Base-by-base conservation (phyloP, 305 asterid species). In the Caryopteris hybrid region DNA sequence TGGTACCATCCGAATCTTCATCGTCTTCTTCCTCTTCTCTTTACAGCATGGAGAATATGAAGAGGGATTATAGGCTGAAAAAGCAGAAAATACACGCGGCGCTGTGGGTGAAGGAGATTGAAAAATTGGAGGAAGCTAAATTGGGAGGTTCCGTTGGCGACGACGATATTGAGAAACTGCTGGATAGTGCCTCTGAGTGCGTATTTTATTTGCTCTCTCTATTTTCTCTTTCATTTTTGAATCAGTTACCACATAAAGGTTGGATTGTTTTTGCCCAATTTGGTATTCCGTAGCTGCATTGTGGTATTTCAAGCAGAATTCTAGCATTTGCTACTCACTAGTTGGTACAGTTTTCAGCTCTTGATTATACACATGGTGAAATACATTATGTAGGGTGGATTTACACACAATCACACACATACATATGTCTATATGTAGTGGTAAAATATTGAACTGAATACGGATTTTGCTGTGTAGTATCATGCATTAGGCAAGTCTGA, bases 41-140 rank as follows among this genome's bases (percentile, higher is more conserved):
- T 36, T 88, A 85, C 57, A 85, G 83, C 68, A 79, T 92, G 90
- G 90, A 88, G 75, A 88, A 80, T 79, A 76, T 88, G 12, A 90
- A 90, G 88, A 80, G 70, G 72, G 98, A 92, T 74, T 92, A 92
- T 61, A 79, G 96, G 36, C 61, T 85, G 84, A 86, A 81, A 82
- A 92, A 92, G 83, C 98, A 90, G 83, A 86, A 79, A 61, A 71
- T 92, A 42, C 97, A 92, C 78, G 90, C 97, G 10, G 85, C 87
- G 42, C 87, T 92, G 25, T 90, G 98, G 98, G 83, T 76, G 75
- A 88, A 90, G 79, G 97, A 86, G 84, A 88, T 92, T 83, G 97
- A 92, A 83, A 92, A 86, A 75, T 31, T 83, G 85, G 95, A 90
- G 83, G 98, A 88, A 73, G 90, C 89, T 27, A 86, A 86, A 65